Evolutionary conservation across 75 land plant species (phyloP), one percentile per base, ranked within the genome.

Genomic region (Pinus taeda): DNA sequence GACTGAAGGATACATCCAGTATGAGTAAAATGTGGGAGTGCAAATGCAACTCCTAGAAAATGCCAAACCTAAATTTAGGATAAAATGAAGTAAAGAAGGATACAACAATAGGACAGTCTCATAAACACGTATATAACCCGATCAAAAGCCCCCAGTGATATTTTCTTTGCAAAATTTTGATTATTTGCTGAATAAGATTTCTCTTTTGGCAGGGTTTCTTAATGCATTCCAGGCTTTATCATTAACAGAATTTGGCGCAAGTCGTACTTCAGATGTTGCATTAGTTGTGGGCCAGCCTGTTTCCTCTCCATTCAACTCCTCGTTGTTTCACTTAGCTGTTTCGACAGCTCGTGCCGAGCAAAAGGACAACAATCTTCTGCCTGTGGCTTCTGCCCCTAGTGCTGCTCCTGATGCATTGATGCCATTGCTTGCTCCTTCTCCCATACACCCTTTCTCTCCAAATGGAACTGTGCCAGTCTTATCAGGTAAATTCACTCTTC

Each of bases 391-490:
- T 20, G 69, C 88, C 4, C 91, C 91, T 17, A 80, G 39, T 36
- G 61, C 15, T 24, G 59, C 79, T 36, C 86, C 91, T 76, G 75
- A 77, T 36, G 86, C 91, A 21, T 73, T 86, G 71, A 59, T 84
- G 61, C 91, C 91, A 57, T 74, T 78, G 39, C 67, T 84, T 0
- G 88, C 88, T 36, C 88, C 91, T 21, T 80, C 91, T 22, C 91
- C 88, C 15, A 59, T 78, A 80, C 15, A 74, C 53, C 91, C 91
- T n/a, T 83, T 69, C 24, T 6, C 77, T 83, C 37, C 74, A 79
- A 81, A 84, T 62, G 49, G 21, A 37, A 79, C 56, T 59, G 18
- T 76, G 15, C 91, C 91, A 59, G 74, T 26, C 73, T 79, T 89
- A 75, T 89, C 91, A 78, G 91, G 91, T 89, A n/a, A 42, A 58